Evolutionary conservation across 2,329 filamentous ascomycete genomes (phyloP), one percentile per base, ranked within the genome.

Genomic region (Clarireedia sp.): DNA sequence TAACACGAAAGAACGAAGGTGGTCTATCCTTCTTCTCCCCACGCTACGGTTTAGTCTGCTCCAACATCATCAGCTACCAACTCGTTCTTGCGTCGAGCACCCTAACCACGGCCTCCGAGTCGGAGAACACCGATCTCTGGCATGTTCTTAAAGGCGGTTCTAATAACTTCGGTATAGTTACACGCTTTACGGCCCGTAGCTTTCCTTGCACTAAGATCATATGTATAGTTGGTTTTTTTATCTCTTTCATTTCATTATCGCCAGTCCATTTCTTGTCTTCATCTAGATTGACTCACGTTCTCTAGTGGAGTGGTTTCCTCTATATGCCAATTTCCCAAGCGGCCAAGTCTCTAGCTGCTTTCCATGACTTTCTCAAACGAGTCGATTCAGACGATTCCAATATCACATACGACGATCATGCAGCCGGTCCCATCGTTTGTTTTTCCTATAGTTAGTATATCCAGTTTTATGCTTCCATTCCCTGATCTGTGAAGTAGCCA

Each of bases 281-380:
- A n/a, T n/a, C n/a, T n/a, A n/a, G n/a, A 9, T 33, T 33, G 4
- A 33, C 10, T 33, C 2, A 4, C 2, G 9, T 33, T 33, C 29
- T 33, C 29, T 14, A 33, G 29, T 73, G 71, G 71, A 69, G 69
- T 52, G 71, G 72, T 3, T 66, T 71, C 1, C 63, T 70, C n/a
- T 65, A 65, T n/a, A 64, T 66, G 56, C 56, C 62, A n/a, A 45
- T 56, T 6, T 62, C 50, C 7, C 59, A 67, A 58, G 55, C 55
- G 6, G 45, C 57, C 17, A 62, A 68, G 50, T 54, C 63, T 16
- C 60, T 69, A 2, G 48, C 54, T 5, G 60, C 64, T 21, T 67
- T 69, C 51, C 56, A 66, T 43, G 59, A 63, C 37, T 62, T 54
- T 43, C 53, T 64, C 19, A 45, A 48, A 19, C 53, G 51, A 54